These are phyloP conservation scores for Syzygium grande DNA, from an alignment of 345 rosid species.

Conservation along the genomic window DNA sequence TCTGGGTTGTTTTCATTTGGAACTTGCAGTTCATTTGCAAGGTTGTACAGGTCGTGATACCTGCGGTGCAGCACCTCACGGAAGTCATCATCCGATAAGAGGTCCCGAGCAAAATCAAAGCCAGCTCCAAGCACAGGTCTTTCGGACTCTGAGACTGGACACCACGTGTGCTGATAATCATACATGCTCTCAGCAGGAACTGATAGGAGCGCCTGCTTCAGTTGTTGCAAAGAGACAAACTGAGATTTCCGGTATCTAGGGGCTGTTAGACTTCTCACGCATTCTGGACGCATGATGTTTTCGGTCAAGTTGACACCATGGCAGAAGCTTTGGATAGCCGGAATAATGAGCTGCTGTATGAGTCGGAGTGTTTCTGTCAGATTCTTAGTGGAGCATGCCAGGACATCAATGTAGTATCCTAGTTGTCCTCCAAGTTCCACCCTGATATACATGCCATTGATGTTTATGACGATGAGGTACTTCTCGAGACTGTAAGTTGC, in stretches of 20 bases:
- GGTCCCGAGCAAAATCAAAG: constrained; percentile 86
- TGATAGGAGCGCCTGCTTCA: constrained; percentile 80
- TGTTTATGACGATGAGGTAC: constrained; percentile 59
- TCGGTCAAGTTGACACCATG: constrained; percentile 76
- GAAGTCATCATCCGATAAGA: constrained; percentile 90
- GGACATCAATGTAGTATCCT: constrained; percentile 78
- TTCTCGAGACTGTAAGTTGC: constrained; percentile 84
- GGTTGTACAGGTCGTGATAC: constrained; percentile 75
- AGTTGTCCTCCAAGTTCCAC: constrained; percentile 92
- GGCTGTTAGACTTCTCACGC: constrained; percentile 63
- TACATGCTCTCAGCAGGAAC: constrained; percentile 89
- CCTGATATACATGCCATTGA: constrained; percentile 73
- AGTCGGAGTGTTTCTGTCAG: constrained; percentile 76
- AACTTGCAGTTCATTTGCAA: constrained; percentile 78
- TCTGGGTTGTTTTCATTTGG: constrained; percentile 41
- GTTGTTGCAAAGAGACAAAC: constrained; percentile 45
- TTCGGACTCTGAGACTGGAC: constrained; percentile 58
- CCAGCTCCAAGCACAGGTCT: constrained; percentile 47
- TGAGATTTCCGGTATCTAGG: constrained; percentile 77
- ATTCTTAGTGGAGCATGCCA: constrained; percentile 86
- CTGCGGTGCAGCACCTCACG: constrained; percentile 81
- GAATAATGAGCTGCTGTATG: constrained; percentile 67
- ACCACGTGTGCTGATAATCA: constrained; percentile 95
- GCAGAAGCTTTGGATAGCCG: constrained; percentile 79
- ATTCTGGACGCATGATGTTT: constrained; percentile 71